A percentile compares a stretch with the other conserved stretches of the same genome.
These are phyloP conservation scores for Dactylonectria macrodidyma DNA, from an alignment of 2,329 filamentous ascomycete species.

Conservation along the genomic window DNA sequence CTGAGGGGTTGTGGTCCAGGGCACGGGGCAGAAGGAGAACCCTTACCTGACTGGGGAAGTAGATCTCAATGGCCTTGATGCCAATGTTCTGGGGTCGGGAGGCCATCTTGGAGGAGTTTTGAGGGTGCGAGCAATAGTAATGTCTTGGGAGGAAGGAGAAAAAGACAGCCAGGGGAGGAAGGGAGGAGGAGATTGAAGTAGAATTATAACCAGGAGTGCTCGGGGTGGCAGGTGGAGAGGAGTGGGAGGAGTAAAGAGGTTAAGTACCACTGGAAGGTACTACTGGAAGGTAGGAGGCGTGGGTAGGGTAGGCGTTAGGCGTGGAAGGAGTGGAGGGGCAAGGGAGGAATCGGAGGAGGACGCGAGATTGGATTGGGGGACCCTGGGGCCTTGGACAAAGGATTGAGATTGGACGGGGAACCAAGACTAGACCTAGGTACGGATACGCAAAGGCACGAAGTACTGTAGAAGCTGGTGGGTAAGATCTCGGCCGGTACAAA, in stretches of 20 bases:
- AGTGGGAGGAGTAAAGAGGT: slow-evolving; percentile 30
- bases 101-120: slow-evolving; percentile 69
- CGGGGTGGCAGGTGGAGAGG: slow-evolving; percentile 6
- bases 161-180: slow-evolving; percentile 24
- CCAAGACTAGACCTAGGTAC: too few species aligned
- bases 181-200: slow-evolving; percentile 29
- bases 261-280: slow-evolving; percentile 17
- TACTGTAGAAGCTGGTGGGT: slow-evolving; percentile 17
- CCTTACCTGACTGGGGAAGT: slow-evolving; percentile 87
- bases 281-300: slow-evolving; percentile 33
- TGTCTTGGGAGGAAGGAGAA: slow-evolving; percentile 29
- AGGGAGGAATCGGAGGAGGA: slow-evolving; percentile 37
- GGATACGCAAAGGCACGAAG: too few species aligned
- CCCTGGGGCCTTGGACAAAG: slow-evolving; percentile 30
- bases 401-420: slow-evolving; percentile 34
- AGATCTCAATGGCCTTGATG: slow-evolving; percentile 94
- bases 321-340: slow-evolving; percentile 23
- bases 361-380: slow-evolving; percentile 43
- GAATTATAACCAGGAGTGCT: slow-evolving; percentile 20
- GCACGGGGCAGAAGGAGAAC: slow-evolving; percentile 30
- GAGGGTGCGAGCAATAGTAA: slow-evolving; percentile 5
- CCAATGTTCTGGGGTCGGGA: slow-evolving; percentile 88
- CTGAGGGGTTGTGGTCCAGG: slow-evolving; percentile 18
- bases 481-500: slow-evolving; percentile 37
- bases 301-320: neutral